phyloP scores from a whole-genome alignment of 768 basidiomycete species.

The Lactarius sanguifluus region DNA sequence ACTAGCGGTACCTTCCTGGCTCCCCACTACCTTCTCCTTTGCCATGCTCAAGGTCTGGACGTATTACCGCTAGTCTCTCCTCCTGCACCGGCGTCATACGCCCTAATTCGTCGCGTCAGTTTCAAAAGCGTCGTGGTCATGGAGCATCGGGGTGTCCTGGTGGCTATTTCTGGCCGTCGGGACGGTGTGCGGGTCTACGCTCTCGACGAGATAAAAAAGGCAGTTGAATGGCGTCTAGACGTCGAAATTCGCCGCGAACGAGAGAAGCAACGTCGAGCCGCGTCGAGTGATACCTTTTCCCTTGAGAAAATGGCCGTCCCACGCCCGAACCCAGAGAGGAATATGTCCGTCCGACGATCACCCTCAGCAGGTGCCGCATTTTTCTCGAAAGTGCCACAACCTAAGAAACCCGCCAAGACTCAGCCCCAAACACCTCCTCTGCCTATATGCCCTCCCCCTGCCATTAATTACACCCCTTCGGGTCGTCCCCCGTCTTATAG shows the following conservation, averaged over 20 bases:
- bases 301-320: conserved; percentile 30
- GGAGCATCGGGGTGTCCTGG: conserved; percentile 89
- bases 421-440: conserved; percentile 27
- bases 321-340: conserved; percentile 21
- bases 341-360: conserved; percentile 24
- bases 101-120: conserved; percentile 74
- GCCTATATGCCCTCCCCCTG: conserved; percentile 18
- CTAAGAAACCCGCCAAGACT: conserved; percentile 29
- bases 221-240: conserved; percentile 86
- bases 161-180: conserved; percentile 82
- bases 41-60: conserved; percentile 83
- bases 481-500: conserved; percentile 70
- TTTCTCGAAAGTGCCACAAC: conserved; percentile 17
- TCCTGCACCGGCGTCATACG: conserved; percentile 73
- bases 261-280: conserved; percentile 63
- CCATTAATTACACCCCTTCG: conserved; percentile 30
- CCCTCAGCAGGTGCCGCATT: conserved; percentile 8
- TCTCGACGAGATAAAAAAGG: conserved; percentile 80
- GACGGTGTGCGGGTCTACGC: conserved; percentile 90
- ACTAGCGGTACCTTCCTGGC: conserved; percentile 75
- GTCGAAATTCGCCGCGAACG: conserved; percentile 73
- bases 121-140: conserved; percentile 90
- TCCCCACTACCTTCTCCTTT: conserved; percentile 80
- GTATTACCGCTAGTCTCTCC: conserved; percentile 78
- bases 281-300: conserved; percentile 32